Evolutionary conservation across 176 grass and related monocot genomes (phyloP).

Genomic region (Lolium rigidum): DNA sequence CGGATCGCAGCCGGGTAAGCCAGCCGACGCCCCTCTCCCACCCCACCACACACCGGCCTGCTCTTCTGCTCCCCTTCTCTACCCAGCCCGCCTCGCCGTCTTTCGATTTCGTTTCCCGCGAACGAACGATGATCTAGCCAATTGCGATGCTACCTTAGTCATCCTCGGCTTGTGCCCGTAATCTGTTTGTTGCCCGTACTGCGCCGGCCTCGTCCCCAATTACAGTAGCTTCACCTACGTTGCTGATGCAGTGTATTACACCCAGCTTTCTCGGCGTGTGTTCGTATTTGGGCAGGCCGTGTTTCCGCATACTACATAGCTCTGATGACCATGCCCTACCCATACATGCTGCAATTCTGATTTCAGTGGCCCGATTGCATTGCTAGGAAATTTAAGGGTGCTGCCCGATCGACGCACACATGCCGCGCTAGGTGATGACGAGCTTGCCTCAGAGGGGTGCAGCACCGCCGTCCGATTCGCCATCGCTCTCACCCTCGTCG

Average conservation of each 20-base stretch:
- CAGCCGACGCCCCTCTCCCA: background rate
- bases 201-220: background rate
- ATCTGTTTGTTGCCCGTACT: background rate
- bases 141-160: background rate
- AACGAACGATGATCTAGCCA: background rate
- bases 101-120: background rate
- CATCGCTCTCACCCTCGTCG: background rate
- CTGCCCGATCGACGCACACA: background rate
- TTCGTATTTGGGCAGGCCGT: too few species aligned
- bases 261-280: too few species aligned
- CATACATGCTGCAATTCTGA: background rate
- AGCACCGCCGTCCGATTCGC: slow-evolving; percentile 29
- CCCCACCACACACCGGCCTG: background rate
- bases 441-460: slow-evolving; percentile 69
- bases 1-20: slow-evolving; percentile 41
- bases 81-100: too few species aligned
- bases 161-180: background rate
- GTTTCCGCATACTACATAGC: too few species aligned
- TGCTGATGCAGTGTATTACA: background rate
- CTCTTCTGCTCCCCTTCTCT: too few species aligned
- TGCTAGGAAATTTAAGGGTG: background rate
- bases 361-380: background rate
- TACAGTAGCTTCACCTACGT: background rate
- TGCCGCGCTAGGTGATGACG: slow-evolving; percentile 79
- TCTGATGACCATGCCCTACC: background rate